A percentile compares a stretch with the other conserved stretches of the same genome.
Evolutionary conservation across 441 rosid species (phyloP).

Genomic region (Viola pubescens): DNA sequence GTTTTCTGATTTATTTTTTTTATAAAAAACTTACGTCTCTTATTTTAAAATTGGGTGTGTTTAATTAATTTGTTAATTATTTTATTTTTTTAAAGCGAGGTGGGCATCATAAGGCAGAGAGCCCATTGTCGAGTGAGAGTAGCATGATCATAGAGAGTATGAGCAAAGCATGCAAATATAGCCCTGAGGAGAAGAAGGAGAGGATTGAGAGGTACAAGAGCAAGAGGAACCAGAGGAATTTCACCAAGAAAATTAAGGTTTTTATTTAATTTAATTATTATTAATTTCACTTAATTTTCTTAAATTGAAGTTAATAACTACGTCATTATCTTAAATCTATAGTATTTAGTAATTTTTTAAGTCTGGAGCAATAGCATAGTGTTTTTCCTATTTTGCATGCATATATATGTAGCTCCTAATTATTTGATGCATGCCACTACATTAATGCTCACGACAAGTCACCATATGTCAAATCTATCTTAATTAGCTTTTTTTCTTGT

Average conservation of each 20-base stretch:
- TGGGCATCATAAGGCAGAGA: constrained; percentile 35
- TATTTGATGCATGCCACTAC: background rate
- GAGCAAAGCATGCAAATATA: constrained; percentile 65
- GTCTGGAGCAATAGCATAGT: too few relatives aligned
- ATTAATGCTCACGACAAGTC: background rate
- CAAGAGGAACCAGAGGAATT: constrained; percentile 79
- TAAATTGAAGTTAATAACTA: too few relatives aligned
- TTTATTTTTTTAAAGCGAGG: constrained; percentile 18
- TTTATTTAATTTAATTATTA: background rate
- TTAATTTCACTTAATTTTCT: background rate
- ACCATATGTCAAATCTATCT: constrained; percentile 23
- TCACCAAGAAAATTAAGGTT: constrained; percentile 96
- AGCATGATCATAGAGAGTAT: constrained; percentile 77
- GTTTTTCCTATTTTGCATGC: too few relatives aligned
- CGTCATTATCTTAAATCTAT: too few relatives aligned
- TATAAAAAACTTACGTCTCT: background rate
- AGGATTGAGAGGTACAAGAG: constrained; percentile 73
- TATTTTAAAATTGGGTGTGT: background rate
- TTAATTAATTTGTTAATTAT: background rate
- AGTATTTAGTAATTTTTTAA: too few relatives aligned
- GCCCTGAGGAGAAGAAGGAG: constrained; percentile 85
- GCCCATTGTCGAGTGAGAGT: constrained; percentile 68
- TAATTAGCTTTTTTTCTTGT: too few relatives aligned
- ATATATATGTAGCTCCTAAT: background rate
- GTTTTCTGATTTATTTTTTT: background rate